Conservation (phyloP, 345 rosid species). For the Linum lewisii region DNA sequence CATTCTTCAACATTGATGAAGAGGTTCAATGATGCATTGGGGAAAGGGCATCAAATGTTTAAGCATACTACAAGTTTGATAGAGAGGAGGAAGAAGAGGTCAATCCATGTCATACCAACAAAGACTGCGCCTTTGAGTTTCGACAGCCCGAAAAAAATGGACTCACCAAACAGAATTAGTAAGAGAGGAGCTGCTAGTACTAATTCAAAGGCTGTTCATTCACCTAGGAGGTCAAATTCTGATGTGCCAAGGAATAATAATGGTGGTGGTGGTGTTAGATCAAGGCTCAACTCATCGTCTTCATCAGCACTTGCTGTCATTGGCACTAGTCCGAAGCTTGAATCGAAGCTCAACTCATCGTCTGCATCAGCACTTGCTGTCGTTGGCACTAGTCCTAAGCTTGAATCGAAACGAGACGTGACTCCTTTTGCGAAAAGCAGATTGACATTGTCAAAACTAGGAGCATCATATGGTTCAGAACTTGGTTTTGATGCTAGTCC, state of each 20-base stretch:
- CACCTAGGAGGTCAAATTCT: neutral
- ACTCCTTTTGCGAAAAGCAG: neutral
- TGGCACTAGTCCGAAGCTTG: no score
- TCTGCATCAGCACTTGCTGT: neutral
- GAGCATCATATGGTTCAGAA: neutral
- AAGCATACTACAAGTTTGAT: constrained; percentile 12
- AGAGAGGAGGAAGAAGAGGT: constrained; percentile 17
- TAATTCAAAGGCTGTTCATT: neutral
- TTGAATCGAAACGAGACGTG: neutral
- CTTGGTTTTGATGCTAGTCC: neutral
- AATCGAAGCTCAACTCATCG: neutral
- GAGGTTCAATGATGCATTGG: constrained; percentile 8
- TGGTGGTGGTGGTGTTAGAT: neutral
- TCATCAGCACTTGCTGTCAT: no score
- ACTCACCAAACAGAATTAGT: neutral
- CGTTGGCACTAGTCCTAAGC: neutral
- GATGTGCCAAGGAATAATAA: neutral
- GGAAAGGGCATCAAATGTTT: constrained; percentile 9
- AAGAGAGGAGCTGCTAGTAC: neutral
- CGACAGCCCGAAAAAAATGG: neutral
- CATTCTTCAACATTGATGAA: constrained; percentile 12
- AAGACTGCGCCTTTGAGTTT: neutral
- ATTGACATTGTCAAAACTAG: neutral
- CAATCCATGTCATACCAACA: neutral
- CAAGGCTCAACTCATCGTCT: neutral